A percentile compares a stretch with the other conserved stretches of the same genome.
Conservation (phyloP, 1,284 basidiomycete species). For the Tilletia indica region DNA sequence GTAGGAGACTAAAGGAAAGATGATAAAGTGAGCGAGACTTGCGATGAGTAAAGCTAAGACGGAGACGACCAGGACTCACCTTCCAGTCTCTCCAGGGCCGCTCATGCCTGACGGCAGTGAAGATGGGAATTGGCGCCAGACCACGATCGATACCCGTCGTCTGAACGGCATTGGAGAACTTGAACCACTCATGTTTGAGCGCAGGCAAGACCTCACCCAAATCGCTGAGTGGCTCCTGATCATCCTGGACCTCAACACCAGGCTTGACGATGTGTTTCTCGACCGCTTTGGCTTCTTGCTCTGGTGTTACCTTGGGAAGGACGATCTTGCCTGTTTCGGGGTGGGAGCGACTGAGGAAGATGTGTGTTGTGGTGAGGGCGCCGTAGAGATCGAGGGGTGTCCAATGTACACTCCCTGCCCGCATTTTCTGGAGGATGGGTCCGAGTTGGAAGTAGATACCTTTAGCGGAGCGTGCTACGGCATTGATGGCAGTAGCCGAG, state of each 20-base stretch:
- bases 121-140: slow-evolving; percentile 41
- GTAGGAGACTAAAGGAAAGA: slow-evolving; percentile 18
- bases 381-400: slow-evolving; percentile 54
- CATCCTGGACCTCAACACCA: slow-evolving; percentile 9
- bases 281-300: slow-evolving; percentile 6
- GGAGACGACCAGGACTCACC: slow-evolving; percentile 10
- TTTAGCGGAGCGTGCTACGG: slow-evolving; percentile 39
- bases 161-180: slow-evolving; percentile 46
- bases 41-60: background rate
- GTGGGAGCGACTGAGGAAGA: slow-evolving; percentile 26
- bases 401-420: slow-evolving; percentile 36
- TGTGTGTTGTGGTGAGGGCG: slow-evolving; percentile 43
- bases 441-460: slow-evolving; percentile 52
- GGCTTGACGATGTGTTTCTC: slow-evolving; percentile 1
- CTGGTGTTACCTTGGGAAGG: background rate
- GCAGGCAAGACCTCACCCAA: slow-evolving; percentile 30
- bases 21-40: background rate
- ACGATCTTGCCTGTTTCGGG: slow-evolving; percentile 11
- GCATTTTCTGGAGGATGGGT: slow-evolving; percentile 44
- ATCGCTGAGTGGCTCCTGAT: slow-evolving; percentile 17
- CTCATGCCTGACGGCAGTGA: slow-evolving; percentile 44
- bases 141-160: slow-evolving; percentile 20
- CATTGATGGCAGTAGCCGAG: slow-evolving; percentile 36
- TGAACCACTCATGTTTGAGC: slow-evolving; percentile 35
- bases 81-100: slow-evolving; percentile 37